Percentiles rank a stretch among this genome's conserved stretches.
Conservation (phyloP, 2,329 filamentous ascomycete species). For the Talaromyces albobiverticillius region DNA sequence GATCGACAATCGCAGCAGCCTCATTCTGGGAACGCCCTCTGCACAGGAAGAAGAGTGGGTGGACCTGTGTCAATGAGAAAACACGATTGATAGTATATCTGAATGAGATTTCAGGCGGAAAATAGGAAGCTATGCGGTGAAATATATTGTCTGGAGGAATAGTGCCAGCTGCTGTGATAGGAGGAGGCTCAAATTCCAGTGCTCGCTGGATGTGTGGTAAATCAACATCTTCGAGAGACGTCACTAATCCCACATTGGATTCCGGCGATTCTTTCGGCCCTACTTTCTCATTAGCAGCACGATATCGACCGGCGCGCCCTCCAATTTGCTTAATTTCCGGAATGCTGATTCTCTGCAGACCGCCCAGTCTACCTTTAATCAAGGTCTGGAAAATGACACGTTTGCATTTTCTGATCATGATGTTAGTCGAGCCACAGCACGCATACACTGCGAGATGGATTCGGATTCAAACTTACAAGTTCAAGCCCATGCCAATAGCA, state of each 20-base stretch:
- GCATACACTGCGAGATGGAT: not conserved
- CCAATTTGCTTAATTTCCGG: conserved; percentile 94
- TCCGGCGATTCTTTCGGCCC: conserved; percentile 19
- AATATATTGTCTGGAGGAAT: conserved; percentile 69
- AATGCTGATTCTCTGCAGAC: conserved; percentile 58
- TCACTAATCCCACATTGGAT: conserved; percentile 66
- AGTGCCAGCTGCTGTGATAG: conserved; percentile 69
- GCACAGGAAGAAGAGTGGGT: conserved; percentile 69
- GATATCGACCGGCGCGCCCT: conserved; percentile 84
- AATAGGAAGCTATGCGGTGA: conserved; percentile 75
- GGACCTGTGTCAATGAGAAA: conserved; percentile 63
- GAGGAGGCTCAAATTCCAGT: conserved; percentile 62
- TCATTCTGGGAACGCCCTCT: conserved; percentile 59
- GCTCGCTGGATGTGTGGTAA: conserved; percentile 60
- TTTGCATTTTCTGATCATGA: conserved; percentile 62
- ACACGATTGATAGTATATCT: conserved; percentile 77
- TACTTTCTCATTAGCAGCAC: conserved; percentile 61
- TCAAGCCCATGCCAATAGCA: conserved; percentile 96
- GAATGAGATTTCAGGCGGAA: conserved; percentile 76
- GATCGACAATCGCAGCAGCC: conserved; percentile 73
- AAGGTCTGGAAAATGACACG: conserved; percentile 82
- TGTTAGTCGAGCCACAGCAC: conserved; percentile 17
- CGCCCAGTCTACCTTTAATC: conserved; percentile 66
- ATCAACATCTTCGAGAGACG: conserved; percentile 71
- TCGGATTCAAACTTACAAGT: conserved; percentile 62